Evolutionary conservation across 768 basidiomycete species (phyloP).

Genomic region (Suillus tomentosus): DNA sequence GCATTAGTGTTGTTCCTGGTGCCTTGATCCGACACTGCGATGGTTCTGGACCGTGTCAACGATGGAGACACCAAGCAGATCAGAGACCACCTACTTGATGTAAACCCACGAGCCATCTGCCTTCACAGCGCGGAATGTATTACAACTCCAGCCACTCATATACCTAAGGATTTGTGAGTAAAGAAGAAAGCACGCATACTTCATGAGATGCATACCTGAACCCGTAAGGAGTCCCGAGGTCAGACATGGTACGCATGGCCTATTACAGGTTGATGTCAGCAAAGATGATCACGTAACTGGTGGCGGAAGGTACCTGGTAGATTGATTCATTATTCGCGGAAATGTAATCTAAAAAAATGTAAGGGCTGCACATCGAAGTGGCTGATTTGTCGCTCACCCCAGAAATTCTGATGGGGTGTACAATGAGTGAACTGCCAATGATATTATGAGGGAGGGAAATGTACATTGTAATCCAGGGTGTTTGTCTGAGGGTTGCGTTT

Average conservation of each 20-base stretch:
- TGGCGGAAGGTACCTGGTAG: conserved; percentile 30
- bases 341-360: conserved; percentile 43
- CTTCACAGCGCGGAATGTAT: conserved; percentile 49
- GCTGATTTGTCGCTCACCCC: conserved; percentile 17
- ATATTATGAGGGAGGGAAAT: conserved; percentile 1
- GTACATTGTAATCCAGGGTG: conserved; percentile 39
- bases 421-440: not conserved
- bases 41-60: conserved; percentile 22
- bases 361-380: not conserved
- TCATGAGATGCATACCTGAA: conserved; percentile 25
- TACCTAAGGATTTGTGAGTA: conserved; percentile 25
- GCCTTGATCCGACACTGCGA: conserved; percentile 35
- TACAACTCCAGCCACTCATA: conserved; percentile 55
- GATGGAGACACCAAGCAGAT: not conserved
- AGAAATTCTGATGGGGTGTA: conserved; percentile 19
- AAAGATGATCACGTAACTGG: not conserved
- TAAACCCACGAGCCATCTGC: conserved; percentile 52
- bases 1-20: conserved; percentile 41
- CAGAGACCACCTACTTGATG: conserved; percentile 44
- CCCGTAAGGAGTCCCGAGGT: conserved; percentile 59
- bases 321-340: conserved; percentile 49
- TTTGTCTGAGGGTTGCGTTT: conserved; percentile 55
- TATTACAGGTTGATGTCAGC: conserved; percentile 16
- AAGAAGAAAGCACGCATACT: not conserved
- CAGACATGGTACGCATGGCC: conserved; percentile 53